phyloP scores from a whole-genome alignment of 495 filamentous ascomycete genomes.

The Xylaria scruposa region DNA sequence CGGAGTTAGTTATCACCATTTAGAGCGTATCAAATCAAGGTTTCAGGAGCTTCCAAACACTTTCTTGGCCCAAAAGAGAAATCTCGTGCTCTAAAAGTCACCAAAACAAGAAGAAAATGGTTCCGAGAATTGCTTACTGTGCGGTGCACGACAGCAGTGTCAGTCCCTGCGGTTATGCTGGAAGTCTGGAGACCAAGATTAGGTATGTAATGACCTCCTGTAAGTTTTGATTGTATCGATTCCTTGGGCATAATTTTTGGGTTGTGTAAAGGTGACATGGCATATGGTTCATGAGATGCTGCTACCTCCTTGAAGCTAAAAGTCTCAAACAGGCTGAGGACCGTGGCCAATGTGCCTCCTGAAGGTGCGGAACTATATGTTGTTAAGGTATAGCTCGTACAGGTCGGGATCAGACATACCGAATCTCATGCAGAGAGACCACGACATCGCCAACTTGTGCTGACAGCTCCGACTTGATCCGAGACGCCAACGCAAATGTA shows the following conservation, averaged over 20 bases:
- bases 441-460: slow-evolving; percentile 65
- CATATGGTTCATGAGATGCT: slow-evolving; percentile 65
- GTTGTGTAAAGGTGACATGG: slow-evolving; percentile 67
- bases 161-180: slow-evolving; percentile 62
- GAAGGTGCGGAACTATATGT: slow-evolving; percentile 61
- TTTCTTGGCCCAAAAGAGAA: too few species aligned
- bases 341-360: slow-evolving; percentile 74
- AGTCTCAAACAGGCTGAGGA: slow-evolving; percentile 67
- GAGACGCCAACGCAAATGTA: slow-evolving; percentile 70
- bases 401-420: slow-evolving; percentile 46
- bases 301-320: slow-evolving; percentile 64
- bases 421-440: slow-evolving; percentile 66
- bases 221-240: slow-evolving; percentile 52
- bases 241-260: slow-evolving; percentile 49
- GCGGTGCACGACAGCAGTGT: slow-evolving; percentile 74
- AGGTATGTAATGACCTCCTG: slow-evolving; percentile 67
- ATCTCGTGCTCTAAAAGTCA: too few species aligned
- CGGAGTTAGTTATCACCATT: too few species aligned
- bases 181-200: slow-evolving; percentile 73
- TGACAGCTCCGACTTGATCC: slow-evolving; percentile 64
- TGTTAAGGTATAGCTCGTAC: not conserved
- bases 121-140: too few species aligned
- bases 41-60: too few species aligned
- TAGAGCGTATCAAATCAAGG: too few species aligned
- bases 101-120: too few species aligned